Percentiles rank a stretch among this genome's conserved stretches.
phyloP scores from a whole-genome alignment of 1,284 basidiomycete species.

The Garcileccinum viscosum region DNA sequence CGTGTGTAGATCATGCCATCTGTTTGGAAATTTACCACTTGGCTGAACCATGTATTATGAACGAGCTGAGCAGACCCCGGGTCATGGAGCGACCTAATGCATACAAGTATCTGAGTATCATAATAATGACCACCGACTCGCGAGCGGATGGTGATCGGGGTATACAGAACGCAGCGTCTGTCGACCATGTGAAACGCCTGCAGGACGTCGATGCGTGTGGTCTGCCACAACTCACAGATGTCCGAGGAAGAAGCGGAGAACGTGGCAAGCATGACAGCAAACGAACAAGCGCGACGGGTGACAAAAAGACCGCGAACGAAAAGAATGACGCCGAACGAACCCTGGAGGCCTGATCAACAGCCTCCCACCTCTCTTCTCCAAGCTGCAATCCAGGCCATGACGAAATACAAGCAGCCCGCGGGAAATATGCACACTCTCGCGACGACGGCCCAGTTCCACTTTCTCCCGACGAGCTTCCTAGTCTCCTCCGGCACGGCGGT shows the following conservation, averaged over 20 bases:
- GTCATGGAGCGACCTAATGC: background rate
- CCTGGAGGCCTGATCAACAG: constrained; percentile 37
- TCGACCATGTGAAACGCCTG: background rate
- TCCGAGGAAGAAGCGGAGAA: background rate
- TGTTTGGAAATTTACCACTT: background rate
- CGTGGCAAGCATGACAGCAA: constrained; percentile 1
- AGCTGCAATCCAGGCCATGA: constrained; percentile 77
- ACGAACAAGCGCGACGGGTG: background rate
- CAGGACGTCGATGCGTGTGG: background rate
- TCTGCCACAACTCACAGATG: background rate
- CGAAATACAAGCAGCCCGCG: constrained; percentile 71
- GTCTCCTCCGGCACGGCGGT: constrained; percentile 49
- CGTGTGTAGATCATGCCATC: too few species aligned
- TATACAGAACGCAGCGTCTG: background rate
- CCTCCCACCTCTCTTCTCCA: constrained; percentile 49
- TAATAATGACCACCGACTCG: background rate
- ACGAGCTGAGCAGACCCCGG: background rate
- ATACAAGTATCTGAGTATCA: background rate
- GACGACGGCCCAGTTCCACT: constrained; percentile 81
- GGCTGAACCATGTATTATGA: background rate
- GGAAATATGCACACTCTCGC: constrained; percentile 70
- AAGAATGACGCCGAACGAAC: background rate
- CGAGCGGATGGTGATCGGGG: background rate
- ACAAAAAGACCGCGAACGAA: constrained; percentile 2
- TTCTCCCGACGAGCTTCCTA: constrained; percentile 44